Conservation (phyloP, 352 stramenopile species). For the Globisporangium paroecandrum region DNA sequence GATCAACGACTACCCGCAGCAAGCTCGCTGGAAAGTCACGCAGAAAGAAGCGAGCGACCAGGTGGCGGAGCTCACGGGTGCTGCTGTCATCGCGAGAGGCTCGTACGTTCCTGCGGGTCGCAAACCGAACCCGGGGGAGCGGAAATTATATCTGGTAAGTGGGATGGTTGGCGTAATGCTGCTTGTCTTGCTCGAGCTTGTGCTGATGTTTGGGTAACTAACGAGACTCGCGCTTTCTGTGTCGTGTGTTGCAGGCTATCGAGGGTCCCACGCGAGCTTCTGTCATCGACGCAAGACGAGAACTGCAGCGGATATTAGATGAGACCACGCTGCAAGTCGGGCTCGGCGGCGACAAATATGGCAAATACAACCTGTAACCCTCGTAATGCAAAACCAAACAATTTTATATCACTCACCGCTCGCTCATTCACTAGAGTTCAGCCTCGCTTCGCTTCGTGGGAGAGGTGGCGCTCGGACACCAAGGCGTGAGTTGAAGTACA, state of each 20-base stretch:
- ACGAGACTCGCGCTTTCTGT: neutral
- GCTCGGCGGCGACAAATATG: constrained; percentile 81
- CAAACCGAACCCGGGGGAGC: constrained; percentile 80
- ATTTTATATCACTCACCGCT: constrained; percentile 10
- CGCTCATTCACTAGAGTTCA: neutral
- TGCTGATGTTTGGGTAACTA: neutral
- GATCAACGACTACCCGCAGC: constrained; percentile 94
- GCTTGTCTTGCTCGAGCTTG: neutral
- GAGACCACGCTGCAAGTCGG: constrained; percentile 88
- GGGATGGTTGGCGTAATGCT: neutral
- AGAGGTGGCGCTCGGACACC: neutral
- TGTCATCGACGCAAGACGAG: constrained; percentile 71
- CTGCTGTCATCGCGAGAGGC: constrained; percentile 86
- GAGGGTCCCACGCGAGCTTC: constrained; percentile 67
- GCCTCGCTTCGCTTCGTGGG: neutral
- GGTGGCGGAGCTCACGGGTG: constrained; percentile 86
- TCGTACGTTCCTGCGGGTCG: constrained; percentile 84
- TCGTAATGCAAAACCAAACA: constrained; percentile 2
- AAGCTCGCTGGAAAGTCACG: constrained; percentile 86
- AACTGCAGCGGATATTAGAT: constrained; percentile 86
- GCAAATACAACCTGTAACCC: constrained; percentile 86
- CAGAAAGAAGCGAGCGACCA: constrained; percentile 86
- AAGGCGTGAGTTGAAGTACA: constrained; percentile 10
- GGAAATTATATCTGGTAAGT: constrained; percentile 87
- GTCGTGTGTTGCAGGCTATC: constrained; percentile 47